Percentiles rank a stretch among this genome's conserved stretches.
phyloP scores from a whole-genome alignment of 345 rosid genomes.

The Populus nigra region DNA sequence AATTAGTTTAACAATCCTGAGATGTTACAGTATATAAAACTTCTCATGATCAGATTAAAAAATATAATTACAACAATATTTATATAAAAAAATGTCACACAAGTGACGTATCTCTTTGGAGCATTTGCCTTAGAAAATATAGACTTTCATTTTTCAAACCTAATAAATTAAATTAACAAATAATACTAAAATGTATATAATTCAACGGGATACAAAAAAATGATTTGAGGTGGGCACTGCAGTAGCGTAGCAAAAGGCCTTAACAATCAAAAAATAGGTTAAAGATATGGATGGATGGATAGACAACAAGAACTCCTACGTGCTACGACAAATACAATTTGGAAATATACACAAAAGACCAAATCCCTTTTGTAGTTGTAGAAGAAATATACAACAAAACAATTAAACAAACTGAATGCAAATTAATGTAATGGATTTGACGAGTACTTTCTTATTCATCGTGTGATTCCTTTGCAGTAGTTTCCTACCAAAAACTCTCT shows the following conservation, averaged over 20 bases:
- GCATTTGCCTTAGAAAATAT: background rate
- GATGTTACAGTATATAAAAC: too few relatives aligned
- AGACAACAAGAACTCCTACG: background rate
- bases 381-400: background rate
- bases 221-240: slow-evolving; percentile 11
- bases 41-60: too few relatives aligned
- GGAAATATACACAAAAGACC: slow-evolving; percentile 7
- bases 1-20: too few relatives aligned
- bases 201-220: slow-evolving; percentile 7
- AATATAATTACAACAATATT: too few relatives aligned
- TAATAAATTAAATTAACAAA: background rate
- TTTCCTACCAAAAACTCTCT: slow-evolving; percentile 38
- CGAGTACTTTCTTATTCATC: background rate
- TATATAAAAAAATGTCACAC: too few relatives aligned
- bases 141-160: background rate
- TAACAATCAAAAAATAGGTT: slow-evolving; percentile 10
- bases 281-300: background rate
- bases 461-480: slow-evolving; percentile 35
- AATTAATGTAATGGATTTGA: slow-evolving; percentile 4
- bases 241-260: background rate
- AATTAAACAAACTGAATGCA: background rate
- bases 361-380: background rate
- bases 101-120: too few relatives aligned
- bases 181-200: background rate
- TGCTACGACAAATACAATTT: background rate